Percentiles rank a stretch among this genome's conserved stretches.
Conservation (phyloP, 2,329 filamentous ascomycete species). For the Shiraia bambusicola region DNA sequence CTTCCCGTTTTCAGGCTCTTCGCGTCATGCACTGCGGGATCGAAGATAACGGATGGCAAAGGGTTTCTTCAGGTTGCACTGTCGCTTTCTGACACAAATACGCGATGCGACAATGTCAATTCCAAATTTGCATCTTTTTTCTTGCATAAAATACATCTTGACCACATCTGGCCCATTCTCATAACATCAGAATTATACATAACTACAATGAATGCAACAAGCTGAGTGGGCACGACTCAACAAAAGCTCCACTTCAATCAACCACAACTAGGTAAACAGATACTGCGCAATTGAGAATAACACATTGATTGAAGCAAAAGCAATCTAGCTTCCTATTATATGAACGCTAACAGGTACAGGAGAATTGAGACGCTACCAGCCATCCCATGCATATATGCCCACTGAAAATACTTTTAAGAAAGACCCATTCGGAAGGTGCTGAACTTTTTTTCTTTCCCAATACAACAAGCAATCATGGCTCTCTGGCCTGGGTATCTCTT, state of each 20-base stretch:
- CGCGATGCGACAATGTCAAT: too few relatives aligned
- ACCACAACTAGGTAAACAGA: too few relatives aligned
- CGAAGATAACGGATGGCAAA: neutral
- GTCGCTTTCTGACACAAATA: too few relatives aligned
- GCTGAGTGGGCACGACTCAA: too few relatives aligned
- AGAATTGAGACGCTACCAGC: slow-evolving; percentile 8
- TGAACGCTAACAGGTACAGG: slow-evolving; percentile 20
- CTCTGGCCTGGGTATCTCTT: slow-evolving; percentile 36
- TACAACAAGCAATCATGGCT: slow-evolving; percentile 25
- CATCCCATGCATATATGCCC: slow-evolving; percentile 16
- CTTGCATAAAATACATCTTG: too few relatives aligned
- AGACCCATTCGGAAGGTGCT: slow-evolving; percentile 7
- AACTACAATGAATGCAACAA: too few relatives aligned
- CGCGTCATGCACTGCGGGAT: too few relatives aligned
- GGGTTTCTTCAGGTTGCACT: too few relatives aligned
- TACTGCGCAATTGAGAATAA: neutral
- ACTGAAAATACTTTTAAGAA: slow-evolving; percentile 12
- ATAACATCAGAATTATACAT: too few relatives aligned
- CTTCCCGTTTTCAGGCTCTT: slow-evolving; percentile 8
- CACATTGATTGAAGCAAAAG: slow-evolving; percentile 6
- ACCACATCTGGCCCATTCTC: too few relatives aligned
- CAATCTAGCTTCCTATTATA: slow-evolving; percentile 1
- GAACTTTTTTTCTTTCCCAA: slow-evolving; percentile 20
- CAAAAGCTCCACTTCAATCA: too few relatives aligned
- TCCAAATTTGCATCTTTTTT: too few relatives aligned